Evolutionary conservation across 352 stramenopile genomes (phyloP).

Genomic region (Plasmopara viticola): DNA sequence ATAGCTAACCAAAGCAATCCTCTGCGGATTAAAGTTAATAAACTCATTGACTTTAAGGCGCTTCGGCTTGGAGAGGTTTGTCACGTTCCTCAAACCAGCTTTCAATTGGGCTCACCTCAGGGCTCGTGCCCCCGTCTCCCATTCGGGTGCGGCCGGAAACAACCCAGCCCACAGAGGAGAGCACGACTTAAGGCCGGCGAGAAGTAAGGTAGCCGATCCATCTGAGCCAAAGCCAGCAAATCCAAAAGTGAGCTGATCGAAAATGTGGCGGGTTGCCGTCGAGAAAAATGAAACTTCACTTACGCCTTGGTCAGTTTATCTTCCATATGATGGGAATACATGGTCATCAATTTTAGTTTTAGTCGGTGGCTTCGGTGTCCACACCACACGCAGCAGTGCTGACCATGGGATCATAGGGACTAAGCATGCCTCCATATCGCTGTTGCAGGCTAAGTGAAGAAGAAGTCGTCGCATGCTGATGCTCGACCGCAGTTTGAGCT

Average conservation of each 20-base stretch:
- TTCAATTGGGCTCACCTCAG: too few species aligned
- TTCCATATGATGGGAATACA: background rate
- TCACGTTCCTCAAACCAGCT: too few species aligned
- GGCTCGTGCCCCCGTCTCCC: too few species aligned
- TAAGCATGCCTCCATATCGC: background rate
- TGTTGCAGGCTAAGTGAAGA: background rate
- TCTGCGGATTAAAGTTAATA: too few species aligned
- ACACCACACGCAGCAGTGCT: slow-evolving; percentile 1
- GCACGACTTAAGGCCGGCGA: too few species aligned
- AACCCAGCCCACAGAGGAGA: too few species aligned
- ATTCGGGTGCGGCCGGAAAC: too few species aligned
- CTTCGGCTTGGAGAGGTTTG: too few species aligned
- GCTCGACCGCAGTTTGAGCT: background rate
- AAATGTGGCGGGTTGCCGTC: background rate
- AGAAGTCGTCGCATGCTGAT: background rate
- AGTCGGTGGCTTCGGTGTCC: background rate
- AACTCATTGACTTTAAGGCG: too few species aligned
- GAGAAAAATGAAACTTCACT: background rate
- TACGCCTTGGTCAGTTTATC: slow-evolving; percentile 1
- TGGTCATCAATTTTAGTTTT: slow-evolving; percentile 3
- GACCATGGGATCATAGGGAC: background rate
- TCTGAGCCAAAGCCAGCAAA: too few species aligned
- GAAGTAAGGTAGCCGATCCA: too few species aligned
- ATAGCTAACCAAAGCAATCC: too few species aligned
- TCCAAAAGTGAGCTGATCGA: background rate